A percentile compares a stretch with the other conserved stretches of the same genome.
Conservation (phyloP, 2,329 filamentous ascomycete genomes). For the Cladosporium sp. region DNA sequence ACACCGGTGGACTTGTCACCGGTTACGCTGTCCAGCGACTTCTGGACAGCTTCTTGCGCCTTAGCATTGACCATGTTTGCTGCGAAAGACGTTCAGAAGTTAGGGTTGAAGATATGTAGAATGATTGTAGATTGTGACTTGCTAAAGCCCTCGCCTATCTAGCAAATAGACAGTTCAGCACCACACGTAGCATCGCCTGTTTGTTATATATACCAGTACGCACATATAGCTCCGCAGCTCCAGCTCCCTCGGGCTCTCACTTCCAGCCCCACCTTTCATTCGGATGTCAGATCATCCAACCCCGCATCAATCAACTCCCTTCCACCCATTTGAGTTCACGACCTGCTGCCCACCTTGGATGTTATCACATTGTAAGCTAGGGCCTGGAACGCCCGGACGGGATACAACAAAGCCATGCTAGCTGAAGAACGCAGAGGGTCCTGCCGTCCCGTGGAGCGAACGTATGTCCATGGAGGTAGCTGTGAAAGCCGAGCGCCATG, state of each 20-base stretch:
- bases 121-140: too few species aligned
- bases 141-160: too few species aligned
- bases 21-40: conserved; percentile 39
- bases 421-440: not conserved
- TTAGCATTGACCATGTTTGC: conserved; percentile 34
- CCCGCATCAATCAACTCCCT: conserved; percentile 3
- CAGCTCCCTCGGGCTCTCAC: not conserved
- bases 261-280: conserved; percentile 6
- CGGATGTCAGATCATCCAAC: conserved; percentile 5
- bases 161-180: not conserved
- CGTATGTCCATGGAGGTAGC: not conserved
- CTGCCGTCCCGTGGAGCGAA: not conserved
- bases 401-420: not conserved
- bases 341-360: not conserved
- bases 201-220: not conserved
- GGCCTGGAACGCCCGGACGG: not conserved
- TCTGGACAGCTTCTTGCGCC: conserved; percentile 41
- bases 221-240: not conserved
- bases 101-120: too few species aligned
- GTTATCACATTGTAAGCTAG: not conserved
- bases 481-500: not conserved
- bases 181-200: not conserved
- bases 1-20: conserved; percentile 37
- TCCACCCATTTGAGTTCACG: not conserved
- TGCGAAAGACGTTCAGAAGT: not conserved